Evolutionary conservation across 2,329 filamentous ascomycete genomes (phyloP).

Genomic region (Pseudogymnoascus sp.): DNA sequence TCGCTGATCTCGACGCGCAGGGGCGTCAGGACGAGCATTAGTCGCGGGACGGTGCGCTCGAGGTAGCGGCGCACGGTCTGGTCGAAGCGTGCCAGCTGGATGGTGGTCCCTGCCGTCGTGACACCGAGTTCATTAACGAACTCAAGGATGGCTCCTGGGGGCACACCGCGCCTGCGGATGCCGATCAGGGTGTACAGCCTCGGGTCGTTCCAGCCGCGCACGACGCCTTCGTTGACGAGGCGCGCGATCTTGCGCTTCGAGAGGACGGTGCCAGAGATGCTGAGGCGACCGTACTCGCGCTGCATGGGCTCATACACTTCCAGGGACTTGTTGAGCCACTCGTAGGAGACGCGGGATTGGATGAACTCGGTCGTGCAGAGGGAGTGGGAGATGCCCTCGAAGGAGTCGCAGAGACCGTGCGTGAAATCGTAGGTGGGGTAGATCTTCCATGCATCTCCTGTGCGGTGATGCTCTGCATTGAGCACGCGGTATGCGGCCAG

Average conservation of each 20-base stretch:
- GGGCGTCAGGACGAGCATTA: conserved; percentile 85
- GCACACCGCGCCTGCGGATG: conserved; percentile 74
- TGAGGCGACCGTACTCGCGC: conserved; percentile 72
- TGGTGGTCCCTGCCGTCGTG: conserved; percentile 70
- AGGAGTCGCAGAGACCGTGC: conserved; percentile 84
- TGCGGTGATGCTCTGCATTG: conserved; percentile 67
- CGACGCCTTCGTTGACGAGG: conserved; percentile 67
- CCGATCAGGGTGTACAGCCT: conserved; percentile 81
- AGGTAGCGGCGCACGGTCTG: conserved; percentile 78
- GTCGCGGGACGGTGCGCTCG: conserved; percentile 75
- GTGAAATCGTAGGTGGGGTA: conserved; percentile 94
- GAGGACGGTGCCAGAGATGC: conserved; percentile 74
- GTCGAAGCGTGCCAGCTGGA: conserved; percentile 77
- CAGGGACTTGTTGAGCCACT: conserved; percentile 76
- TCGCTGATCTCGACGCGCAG: conserved; percentile 76
- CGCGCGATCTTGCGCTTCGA: conserved; percentile 78
- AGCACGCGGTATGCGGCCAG: conserved; percentile 82
- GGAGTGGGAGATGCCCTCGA: conserved; percentile 85
- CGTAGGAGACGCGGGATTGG: conserved; percentile 75
- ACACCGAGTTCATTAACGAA: conserved; percentile 91
- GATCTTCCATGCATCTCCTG: conserved; percentile 78
- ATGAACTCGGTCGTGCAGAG: conserved; percentile 92
- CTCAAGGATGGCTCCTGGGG: conserved; percentile 77
- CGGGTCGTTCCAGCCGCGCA: conserved; percentile 86
- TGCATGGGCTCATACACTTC: conserved; percentile 90